These are phyloP conservation scores for Abrus precatorius DNA, from an alignment of 306 rosid genomes.

Conservation along the genomic window DNA sequence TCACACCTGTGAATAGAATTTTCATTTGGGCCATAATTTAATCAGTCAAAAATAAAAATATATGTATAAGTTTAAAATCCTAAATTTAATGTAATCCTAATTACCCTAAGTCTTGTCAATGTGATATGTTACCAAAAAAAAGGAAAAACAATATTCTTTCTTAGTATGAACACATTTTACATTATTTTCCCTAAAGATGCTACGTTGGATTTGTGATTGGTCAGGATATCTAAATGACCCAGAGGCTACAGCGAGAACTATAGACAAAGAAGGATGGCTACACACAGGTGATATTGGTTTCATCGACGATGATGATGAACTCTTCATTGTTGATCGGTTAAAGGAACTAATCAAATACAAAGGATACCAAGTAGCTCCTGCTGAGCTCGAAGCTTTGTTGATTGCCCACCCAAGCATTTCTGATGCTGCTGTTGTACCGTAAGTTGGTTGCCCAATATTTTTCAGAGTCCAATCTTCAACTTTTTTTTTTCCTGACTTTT, in stretches of 20 bases:
- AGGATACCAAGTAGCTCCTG: constrained; percentile 92
- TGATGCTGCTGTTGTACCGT: constrained; percentile 88
- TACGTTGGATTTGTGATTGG: background rate
- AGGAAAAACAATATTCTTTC: background rate
- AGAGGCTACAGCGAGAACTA: constrained; percentile 72
- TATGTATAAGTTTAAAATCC: background rate
- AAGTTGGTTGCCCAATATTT: constrained; percentile 31
- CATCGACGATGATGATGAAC: constrained; percentile 69
- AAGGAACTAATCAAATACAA: constrained; percentile 89
- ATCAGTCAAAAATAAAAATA: background rate
- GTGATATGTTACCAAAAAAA: background rate
- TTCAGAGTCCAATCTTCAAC: background rate
- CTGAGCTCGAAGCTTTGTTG: constrained; percentile 85
- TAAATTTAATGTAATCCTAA: background rate
- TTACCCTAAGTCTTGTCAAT: background rate
- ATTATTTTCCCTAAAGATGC: no score
- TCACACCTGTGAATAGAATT: background rate
- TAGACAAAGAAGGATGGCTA: constrained; percentile 82
- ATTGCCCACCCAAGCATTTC: constrained; percentile 70
- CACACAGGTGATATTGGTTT: constrained; percentile 86
- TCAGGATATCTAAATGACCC: constrained; percentile 80
- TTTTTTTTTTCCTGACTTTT: background rate
- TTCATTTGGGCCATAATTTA: no score
- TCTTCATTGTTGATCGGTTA: constrained; percentile 82
- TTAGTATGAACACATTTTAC: background rate